Conservation (phyloP, 2,329 filamentous ascomycete genomes). For the Fusarium torreyae region DNA sequence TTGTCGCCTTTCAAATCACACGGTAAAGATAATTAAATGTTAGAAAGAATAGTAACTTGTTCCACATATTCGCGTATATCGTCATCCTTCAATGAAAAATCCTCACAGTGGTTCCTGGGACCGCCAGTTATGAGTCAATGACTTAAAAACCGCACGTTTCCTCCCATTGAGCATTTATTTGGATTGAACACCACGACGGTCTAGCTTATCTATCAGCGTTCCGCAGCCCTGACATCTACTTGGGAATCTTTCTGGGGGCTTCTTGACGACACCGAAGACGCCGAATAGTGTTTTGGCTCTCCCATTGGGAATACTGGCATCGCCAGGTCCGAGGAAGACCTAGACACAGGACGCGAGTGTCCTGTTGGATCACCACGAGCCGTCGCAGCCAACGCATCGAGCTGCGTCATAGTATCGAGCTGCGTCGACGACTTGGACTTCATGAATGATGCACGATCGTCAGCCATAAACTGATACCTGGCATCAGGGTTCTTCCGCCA, state of each 20-base stretch:
- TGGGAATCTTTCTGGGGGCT: conserved; percentile 27
- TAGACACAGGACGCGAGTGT: conserved; percentile 19
- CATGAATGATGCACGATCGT: conserved; percentile 97
- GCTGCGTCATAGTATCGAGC: conserved; percentile 81
- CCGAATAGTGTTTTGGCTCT: neutral
- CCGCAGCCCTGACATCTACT: conserved; percentile 14
- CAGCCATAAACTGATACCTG: conserved; percentile 94
- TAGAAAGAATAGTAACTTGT: too few relatives aligned
- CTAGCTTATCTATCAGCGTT: neutral
- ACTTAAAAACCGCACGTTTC: too few relatives aligned
- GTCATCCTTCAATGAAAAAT: too few relatives aligned
- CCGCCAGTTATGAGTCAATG: too few relatives aligned
- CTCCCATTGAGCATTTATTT: neutral
- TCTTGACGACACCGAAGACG: conserved; percentile 18
- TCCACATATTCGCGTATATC: too few relatives aligned
- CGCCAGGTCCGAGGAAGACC: conserved; percentile 21
- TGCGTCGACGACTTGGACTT: conserved; percentile 84
- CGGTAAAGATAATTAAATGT: too few relatives aligned
- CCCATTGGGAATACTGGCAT: neutral
- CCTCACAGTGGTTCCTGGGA: too few relatives aligned
- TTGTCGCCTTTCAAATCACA: too few relatives aligned
- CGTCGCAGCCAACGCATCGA: conserved; percentile 92
- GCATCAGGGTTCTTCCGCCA: conserved; percentile 96
- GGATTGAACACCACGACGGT: rapidly evolving
- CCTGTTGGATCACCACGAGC: conserved; percentile 78